A percentile compares a stretch with the other conserved stretches of the same genome.
phyloP scores from a whole-genome alignment of 352 stramenopile species.

The Phytophthora colocasiae region DNA sequence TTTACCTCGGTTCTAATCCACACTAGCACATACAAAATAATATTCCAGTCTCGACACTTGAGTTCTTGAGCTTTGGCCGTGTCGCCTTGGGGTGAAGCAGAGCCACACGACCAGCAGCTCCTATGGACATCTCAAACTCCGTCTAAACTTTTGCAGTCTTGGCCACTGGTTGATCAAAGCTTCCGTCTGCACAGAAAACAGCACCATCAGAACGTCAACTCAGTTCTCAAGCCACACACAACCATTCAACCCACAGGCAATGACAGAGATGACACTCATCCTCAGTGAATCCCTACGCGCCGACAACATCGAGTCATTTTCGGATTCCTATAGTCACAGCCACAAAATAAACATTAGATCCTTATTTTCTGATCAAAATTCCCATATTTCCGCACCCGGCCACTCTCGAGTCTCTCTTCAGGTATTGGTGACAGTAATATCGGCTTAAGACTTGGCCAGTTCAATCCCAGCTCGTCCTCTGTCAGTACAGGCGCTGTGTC shows the following conservation, averaged over 20 bases:
- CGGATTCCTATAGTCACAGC: conserved; percentile 47
- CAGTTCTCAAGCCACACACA: not conserved
- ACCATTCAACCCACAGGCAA: conserved; percentile 49
- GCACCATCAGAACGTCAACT: conserved; percentile 1
- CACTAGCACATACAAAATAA: conserved; percentile 41
- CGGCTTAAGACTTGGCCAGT: conserved; percentile 63
- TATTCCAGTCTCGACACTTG: conserved; percentile 11
- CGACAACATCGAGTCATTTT: conserved; percentile 52
- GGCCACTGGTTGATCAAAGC: conserved; percentile 40
- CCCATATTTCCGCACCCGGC: conserved; percentile 39
- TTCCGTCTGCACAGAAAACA: conserved; percentile 42
- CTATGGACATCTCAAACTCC: conserved; percentile 4
- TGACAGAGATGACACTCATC: conserved; percentile 47
- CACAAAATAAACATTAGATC: conserved; percentile 12
- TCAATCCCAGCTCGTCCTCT: conserved; percentile 40
- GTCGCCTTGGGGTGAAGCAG: conserved; percentile 16
- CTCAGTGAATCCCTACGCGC: conserved; percentile 43
- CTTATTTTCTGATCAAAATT: too few relatives aligned
- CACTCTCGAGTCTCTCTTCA: conserved; percentile 63
- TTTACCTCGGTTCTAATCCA: conserved; percentile 39
- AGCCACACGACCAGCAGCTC: conserved; percentile 8
- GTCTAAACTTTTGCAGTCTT: conserved; percentile 37
- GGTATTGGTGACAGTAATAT: conserved; percentile 76
- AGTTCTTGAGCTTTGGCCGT: conserved; percentile 7
- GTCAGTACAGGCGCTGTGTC: conserved; percentile 41